Base-by-base conservation (phyloP, 805 yeast genomes). In the Yamadazyma insecticola region DNA sequence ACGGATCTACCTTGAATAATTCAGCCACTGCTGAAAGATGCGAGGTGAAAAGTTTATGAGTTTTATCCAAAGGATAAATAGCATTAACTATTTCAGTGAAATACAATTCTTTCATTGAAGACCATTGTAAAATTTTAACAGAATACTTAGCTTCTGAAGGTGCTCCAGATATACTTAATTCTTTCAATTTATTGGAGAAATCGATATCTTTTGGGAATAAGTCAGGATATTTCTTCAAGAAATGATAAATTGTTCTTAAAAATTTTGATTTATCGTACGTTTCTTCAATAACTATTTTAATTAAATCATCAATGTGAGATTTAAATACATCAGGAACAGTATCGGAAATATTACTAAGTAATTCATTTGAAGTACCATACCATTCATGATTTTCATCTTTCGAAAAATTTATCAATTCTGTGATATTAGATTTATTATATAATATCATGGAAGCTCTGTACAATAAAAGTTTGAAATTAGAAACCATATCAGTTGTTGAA, bases 131-230 rank as follows among this genome's bases (percentile, higher is more conserved):
- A 5, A 83, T 56, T 47, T 75, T 78, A 6, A 76, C 58, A 0
- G 89, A 70, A 48, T 78, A 83, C 45, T 68, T 76, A 0, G 90
- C 80, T 44, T 80, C 86, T 7, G 46, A 24, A 1, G 84, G 75
- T 2, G 72, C 54, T 0, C 90, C 90, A 1, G 47, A 43, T 0
- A 60, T 40, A 0, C 81, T 72, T 16, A 79, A 55, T 2, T 55
- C 50, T 26, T 63, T 57, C 28, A 86, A 51, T 10, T 60, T 55
- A 6, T 69, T 67, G 11, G 60, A 42, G 39, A 79, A 75, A 3
- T 45, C 47, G 7, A 59, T 63, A 14, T 65, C 63, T n/a, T 57
- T 53, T 3, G 76, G 70, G 13, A 74, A 55, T 19, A 63, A 56
- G 3, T 72, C 73, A 1, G 73, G 70, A 35, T 70, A 67, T 26